Percentiles rank a stretch among this genome's conserved stretches.
These are phyloP conservation scores for Cornus florida DNA, from an alignment of 148 eudicot species.

Conservation along the genomic window DNA sequence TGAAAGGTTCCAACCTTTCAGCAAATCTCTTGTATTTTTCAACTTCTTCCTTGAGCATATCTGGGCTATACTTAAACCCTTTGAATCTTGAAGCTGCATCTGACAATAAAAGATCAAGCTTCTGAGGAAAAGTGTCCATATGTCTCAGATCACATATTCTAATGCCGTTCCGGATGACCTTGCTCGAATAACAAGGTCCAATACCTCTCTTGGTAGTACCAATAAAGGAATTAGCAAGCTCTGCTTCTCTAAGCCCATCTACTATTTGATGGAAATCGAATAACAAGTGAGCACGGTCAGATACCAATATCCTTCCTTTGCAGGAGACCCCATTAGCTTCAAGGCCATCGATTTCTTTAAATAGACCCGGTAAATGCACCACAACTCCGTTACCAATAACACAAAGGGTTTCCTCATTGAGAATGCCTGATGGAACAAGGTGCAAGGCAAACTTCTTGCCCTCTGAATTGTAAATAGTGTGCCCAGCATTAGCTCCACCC, in stretches of 20 bases:
- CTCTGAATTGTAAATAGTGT: slow-evolving; percentile 90
- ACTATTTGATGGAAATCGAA: slow-evolving; percentile 87
- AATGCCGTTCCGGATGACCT: slow-evolving; percentile 87
- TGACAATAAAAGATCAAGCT: slow-evolving; percentile 71
- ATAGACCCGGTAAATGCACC: slow-evolving; percentile 88
- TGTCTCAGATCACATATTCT: slow-evolving; percentile 88
- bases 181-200: slow-evolving; percentile 88
- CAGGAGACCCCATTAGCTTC: slow-evolving; percentile 87
- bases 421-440: slow-evolving; percentile 96
- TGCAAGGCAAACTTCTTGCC: slow-evolving; percentile 97
- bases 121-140: slow-evolving; percentile 89
- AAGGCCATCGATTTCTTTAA: slow-evolving; percentile 83
- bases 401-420: slow-evolving; percentile 81
- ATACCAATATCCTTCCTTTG: slow-evolving; percentile 81
- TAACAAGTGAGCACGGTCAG: slow-evolving; percentile 92
- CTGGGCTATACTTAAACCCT: slow-evolving; percentile 63
- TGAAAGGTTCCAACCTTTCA: slow-evolving; percentile 87
- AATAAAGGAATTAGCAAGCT: slow-evolving; percentile 86
- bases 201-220: slow-evolving; percentile 96
- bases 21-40: slow-evolving; percentile 86
- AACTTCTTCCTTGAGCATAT: slow-evolving; percentile 74
- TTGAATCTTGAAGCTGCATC: slow-evolving; percentile 87
- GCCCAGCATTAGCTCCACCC: slow-evolving; percentile 99
- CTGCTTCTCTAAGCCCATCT: slow-evolving; percentile 91
- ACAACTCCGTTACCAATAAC: slow-evolving; percentile 96